Evolutionary conservation across 108 stramenopile species (phyloP), one percentile per base, ranked within the genome.

Genomic region (Conticribra weissflogii): DNA sequence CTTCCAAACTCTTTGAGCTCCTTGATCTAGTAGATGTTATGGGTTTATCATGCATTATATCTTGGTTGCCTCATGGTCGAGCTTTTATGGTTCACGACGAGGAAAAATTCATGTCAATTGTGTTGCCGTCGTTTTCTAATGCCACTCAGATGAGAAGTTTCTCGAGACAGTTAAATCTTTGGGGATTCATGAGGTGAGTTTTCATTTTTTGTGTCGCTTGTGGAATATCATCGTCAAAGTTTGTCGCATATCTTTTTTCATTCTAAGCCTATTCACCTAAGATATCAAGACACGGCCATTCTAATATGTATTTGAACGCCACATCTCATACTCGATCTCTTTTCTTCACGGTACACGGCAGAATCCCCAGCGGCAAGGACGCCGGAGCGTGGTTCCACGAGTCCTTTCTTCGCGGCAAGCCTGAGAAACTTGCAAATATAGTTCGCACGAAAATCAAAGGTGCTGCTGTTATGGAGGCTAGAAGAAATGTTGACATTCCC

Each of bases 31-130:
- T 22, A 18, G 25, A 45, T 2, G 2, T 0, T 2, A 23, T 61
- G 14, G 45, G 34, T 8, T 46, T 61, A 17, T 28, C 44, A 3
- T n/a, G 27, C 2, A 45, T 34, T 0, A 24, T 61, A 0, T 36
- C 82, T 1, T 89, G 79, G 79, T 62, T 85, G 0, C 85, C 85
- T 9, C 83, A 86, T 54, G 88, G 88, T 9, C 72, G 79, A 15
- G 83, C 84, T 5, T 89, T 89, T 57, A 36, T 59, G 2, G 72
- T 87, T 25, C 75, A 70, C 53, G 57, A 87, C 28, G 17, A 69
- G 3, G 69, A 78, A 17, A 50, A 30, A 0, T 94, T 96, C 62
- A 75, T 85, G 44, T 24, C 56, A 23, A 56, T 70, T 31, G 59
- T 88, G 33, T 70, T 88, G 53, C 82, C 87, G 2, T 34, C 34